These are phyloP conservation scores for Fusarium sp. DNA, from an alignment of 2,329 filamentous ascomycete species.

Conservation along the genomic window DNA sequence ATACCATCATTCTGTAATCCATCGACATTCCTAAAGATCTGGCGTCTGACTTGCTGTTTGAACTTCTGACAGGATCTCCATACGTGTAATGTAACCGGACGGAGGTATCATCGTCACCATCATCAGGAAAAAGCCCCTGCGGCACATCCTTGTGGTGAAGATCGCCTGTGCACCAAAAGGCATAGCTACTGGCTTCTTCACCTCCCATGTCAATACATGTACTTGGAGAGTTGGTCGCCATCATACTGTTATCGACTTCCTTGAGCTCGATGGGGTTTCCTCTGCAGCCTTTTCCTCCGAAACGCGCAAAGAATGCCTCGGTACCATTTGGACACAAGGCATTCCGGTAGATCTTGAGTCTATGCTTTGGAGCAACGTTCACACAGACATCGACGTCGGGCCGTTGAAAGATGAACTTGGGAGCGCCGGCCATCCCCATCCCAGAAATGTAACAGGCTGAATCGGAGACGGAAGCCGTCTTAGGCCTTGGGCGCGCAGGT, in stretches of 20 bases:
- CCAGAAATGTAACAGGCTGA: conserved; percentile 19
- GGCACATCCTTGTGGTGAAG: neutral
- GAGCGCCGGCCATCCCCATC: conserved; percentile 1
- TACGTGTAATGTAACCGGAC: neutral
- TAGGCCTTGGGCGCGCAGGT: neutral
- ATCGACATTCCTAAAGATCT: neutral
- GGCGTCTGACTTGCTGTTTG: neutral
- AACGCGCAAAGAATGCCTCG: conserved; percentile 17
- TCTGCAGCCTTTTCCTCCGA: neutral
- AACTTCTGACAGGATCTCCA: neutral
- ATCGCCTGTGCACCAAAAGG: conserved; percentile 16
- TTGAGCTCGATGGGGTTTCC: neutral
- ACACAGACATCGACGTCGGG: conserved; percentile 13
- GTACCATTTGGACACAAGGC: conserved; percentile 15
- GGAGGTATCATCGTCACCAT: neutral
- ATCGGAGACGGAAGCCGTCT: conserved; percentile 17
- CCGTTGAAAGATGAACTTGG: conserved; percentile 12
- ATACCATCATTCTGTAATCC: neutral
- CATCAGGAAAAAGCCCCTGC: neutral
- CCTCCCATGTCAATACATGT: conserved; percentile 17
- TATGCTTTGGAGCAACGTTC: conserved; percentile 5
- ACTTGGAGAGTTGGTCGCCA: neutral
- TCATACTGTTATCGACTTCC: neutral
- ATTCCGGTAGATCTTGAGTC: conserved; percentile 17
- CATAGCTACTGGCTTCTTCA: conserved; percentile 11